Percentiles rank a stretch among this genome's conserved stretches.
These are phyloP conservation scores for Arthrobotrys megalospora DNA, from an alignment of 2,329 filamentous ascomycete genomes.

Conservation along the genomic window DNA sequence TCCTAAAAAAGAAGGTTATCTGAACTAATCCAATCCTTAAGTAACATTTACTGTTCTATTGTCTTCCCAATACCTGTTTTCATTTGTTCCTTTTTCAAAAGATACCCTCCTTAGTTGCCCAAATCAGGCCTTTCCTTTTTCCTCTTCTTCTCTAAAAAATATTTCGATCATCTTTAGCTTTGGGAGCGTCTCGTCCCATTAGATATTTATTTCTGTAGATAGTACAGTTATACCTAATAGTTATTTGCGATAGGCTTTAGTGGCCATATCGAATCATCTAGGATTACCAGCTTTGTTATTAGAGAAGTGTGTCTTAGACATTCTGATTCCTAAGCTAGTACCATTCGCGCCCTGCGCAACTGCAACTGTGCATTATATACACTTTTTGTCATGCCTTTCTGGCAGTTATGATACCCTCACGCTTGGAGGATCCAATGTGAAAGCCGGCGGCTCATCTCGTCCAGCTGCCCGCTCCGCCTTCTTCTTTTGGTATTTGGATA, in stretches of 20 bases:
- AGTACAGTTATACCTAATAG: constrained; percentile 9
- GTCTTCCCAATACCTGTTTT: constrained; percentile 9
- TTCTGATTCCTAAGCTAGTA: not conserved
- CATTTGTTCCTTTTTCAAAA: constrained; percentile 20
- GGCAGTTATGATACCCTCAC: not conserved
- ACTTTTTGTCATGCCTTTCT: not conserved
- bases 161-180: not conserved
- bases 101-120: constrained; percentile 43
- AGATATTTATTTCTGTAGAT: constrained; percentile 1
- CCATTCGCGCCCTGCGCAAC: not conserved
- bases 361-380: not conserved
- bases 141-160: too few species aligned
- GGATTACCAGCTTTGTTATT: not conserved
- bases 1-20: constrained; percentile 13
- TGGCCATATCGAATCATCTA: not conserved
- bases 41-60: constrained; percentile 12
- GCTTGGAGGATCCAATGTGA: not conserved
- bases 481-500: constrained; percentile 42
- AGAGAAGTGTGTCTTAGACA: not conserved
- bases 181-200: not conserved
- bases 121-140: not conserved
- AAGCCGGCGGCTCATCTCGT: constrained; percentile 2
- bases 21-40: constrained; percentile 11
- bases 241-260: not conserved
- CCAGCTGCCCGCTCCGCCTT: constrained; percentile 12